A percentile compares a stretch with the other conserved stretches of the same genome.
Evolutionary conservation across 2,329 filamentous ascomycete genomes (phyloP).

Genomic region (Pseudogymnoascus sp.): DNA sequence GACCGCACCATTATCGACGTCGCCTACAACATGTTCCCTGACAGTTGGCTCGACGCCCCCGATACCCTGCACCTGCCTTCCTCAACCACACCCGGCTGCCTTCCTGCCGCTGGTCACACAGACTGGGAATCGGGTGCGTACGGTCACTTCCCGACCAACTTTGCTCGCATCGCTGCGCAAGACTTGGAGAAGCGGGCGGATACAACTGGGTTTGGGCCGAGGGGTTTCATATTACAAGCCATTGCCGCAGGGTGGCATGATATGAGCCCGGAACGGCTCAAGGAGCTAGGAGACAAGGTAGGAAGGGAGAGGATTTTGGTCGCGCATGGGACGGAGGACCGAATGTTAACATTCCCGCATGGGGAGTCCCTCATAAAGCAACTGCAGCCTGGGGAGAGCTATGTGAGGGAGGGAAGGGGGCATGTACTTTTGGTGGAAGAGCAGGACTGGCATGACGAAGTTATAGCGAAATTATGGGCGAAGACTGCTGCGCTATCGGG

Average conservation of each 20-base stretch:
- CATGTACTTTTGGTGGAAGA: slow-evolving; percentile 70
- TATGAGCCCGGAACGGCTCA: slow-evolving; percentile 61
- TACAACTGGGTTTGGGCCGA: slow-evolving; percentile 49
- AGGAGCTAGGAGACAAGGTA: slow-evolving; percentile 56
- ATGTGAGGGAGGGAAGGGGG: slow-evolving; percentile 62
- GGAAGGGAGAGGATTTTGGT: slow-evolving; percentile 68
- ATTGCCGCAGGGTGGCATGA: slow-evolving; percentile 72
- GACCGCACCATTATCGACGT: slow-evolving; percentile 58
- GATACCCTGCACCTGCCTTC: slow-evolving; percentile 50
- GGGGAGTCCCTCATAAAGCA: slow-evolving; percentile 59
- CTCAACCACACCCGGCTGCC: slow-evolving; percentile 31
- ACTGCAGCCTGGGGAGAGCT: slow-evolving; percentile 51
- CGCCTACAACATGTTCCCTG: slow-evolving; percentile 57
- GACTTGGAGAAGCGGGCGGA: slow-evolving; percentile 66
- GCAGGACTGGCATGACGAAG: slow-evolving; percentile 56
- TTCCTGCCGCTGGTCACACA: slow-evolving; percentile 26
- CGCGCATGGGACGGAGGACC: slow-evolving; percentile 66
- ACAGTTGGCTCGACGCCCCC: slow-evolving; percentile 51
- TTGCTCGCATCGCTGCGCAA: slow-evolving; percentile 72
- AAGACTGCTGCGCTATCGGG: slow-evolving; percentile 2
- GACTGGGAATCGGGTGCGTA: slow-evolving; percentile 28
- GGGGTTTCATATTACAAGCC: slow-evolving; percentile 68
- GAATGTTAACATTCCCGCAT: slow-evolving; percentile 69
- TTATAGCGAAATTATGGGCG: slow-evolving; percentile 38
- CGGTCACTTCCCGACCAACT: slow-evolving; percentile 61